These are phyloP conservation scores for Ustilago hordei DNA, from an alignment of 1,284 basidiomycete species.

Conservation along the genomic window DNA sequence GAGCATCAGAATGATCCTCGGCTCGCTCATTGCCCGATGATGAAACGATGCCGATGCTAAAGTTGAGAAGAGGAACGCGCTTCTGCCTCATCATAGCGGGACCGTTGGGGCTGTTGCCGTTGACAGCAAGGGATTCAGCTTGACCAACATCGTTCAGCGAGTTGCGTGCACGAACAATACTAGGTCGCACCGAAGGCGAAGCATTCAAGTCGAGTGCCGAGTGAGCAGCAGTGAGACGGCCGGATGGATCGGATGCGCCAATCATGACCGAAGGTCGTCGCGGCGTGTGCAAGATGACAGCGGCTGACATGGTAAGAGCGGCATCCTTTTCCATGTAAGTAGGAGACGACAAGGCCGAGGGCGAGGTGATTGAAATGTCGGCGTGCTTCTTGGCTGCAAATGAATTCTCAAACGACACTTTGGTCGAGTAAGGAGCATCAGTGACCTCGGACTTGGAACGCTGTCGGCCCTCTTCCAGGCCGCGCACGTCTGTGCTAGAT, in stretches of 20 bases:
- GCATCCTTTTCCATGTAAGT: constrained; percentile 24
- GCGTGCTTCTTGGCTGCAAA: constrained; percentile 9
- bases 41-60: constrained; percentile 39
- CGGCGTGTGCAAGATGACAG: constrained; percentile 37
- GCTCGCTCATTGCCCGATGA: constrained; percentile 17
- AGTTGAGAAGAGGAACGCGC: constrained; percentile 40
- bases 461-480: constrained; percentile 23
- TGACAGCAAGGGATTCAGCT: constrained; percentile 3
- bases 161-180: constrained; percentile 15
- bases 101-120: constrained; percentile 3
- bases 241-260: constrained; percentile 10
- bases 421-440: constrained; percentile 13
- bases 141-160: constrained; percentile 22
- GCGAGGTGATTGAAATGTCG: constrained; percentile 9
- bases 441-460: constrained; percentile 20
- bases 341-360: not conserved
- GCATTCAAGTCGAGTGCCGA: constrained; percentile 15
- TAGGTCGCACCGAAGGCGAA: constrained; percentile 16
- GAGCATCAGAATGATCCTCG: constrained; percentile 18
- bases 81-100: constrained; percentile 29
- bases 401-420: constrained; percentile 22
- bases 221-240: constrained; percentile 7
- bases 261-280: constrained; percentile 11
- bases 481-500: constrained; percentile 16
- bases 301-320: constrained; percentile 22